Base-by-base conservation (phyloP, 106 monocot species). In the Dioscorea zingiberensis region DNA sequence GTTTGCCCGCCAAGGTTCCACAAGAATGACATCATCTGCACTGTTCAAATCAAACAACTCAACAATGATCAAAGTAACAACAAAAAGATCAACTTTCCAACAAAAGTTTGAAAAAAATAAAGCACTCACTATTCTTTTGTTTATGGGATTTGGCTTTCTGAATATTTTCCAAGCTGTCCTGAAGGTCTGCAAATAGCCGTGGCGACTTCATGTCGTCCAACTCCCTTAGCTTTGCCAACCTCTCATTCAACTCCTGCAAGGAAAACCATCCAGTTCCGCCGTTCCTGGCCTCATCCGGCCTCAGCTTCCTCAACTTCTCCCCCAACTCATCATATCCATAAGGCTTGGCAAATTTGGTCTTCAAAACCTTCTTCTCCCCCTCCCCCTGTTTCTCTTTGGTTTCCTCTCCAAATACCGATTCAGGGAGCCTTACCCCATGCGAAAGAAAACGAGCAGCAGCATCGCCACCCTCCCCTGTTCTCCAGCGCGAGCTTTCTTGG, bases 211-310 rank as follows among this genome's bases (percentile, higher is more conserved):
- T 67, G 69, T 78, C 76, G 76, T 98, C 97, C 77, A 84, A 21
- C 73, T 89, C 77, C 72, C 92, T 80, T 46, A 98, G 80, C 78
- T 82, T 86, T 17, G 62, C 88, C 3, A 98, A 79, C 71, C 97
- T 71, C 67, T 81, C 83, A 47, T 86, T 86, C 59, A 98, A 28
- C 79, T 98, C 92, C 13, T 44, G 38, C 26, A 93, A 59, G 4
- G 89, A 86, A 65, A 92, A 98, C 69, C 74, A 76, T 16, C 77
- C 75, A 2, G 73, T 75, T 16, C 53, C 64, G 2, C 44, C 74
- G 66, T 82, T 84, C 59, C 46, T 66, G 3, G 68, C 73, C 21
- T 13, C 69, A 30, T 67, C 80, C 2, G 83, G 83, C 65, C 80
- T 62, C 47, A 98, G 72, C 67, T 63, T 67, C 72, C 60, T 63